Percentiles rank a stretch among this genome's conserved stretches.
Evolutionary conservation across 2,329 filamentous ascomycete genomes (phyloP).

Genomic region (Coniella lustricola): DNA sequence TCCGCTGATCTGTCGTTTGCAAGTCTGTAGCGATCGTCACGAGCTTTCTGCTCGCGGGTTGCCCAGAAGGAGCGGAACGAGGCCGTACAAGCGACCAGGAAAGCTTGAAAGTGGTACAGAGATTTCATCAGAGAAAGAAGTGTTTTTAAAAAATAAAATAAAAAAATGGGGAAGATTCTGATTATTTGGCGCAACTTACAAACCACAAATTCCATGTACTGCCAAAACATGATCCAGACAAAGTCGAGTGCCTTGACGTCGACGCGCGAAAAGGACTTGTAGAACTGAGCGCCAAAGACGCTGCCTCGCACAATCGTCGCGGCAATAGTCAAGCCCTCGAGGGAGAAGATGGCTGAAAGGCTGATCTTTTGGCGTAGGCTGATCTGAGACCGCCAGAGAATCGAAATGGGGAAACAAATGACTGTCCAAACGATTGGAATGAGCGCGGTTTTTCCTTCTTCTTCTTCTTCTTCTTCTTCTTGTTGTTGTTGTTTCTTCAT

Average conservation of each 20-base stretch:
- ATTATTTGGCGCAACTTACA: constrained; percentile 2
- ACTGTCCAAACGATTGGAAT: no score
- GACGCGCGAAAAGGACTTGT: background rate
- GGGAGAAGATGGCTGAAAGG: constrained; percentile 8
- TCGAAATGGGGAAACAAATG: constrained; percentile 11
- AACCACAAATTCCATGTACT: background rate
- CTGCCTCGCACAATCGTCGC: constrained; percentile 10
- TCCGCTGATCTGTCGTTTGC: no score
- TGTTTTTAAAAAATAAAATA: background rate
- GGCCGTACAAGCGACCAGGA: background rate
- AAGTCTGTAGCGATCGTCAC: background rate
- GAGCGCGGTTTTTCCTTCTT: no score
- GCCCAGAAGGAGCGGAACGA: constrained; percentile 4
- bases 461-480: no score
- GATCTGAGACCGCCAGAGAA: constrained; percentile 9
- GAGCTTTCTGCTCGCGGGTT: background rate
- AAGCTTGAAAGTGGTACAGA: background rate
- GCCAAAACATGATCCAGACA: constrained; percentile 3
- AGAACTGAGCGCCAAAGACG: background rate
- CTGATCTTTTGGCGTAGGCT: constrained; percentile 10
- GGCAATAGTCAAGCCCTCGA: constrained; percentile 14
- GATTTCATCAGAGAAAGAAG: background rate
- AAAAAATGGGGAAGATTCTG: no score
- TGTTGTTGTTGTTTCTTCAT: no score
- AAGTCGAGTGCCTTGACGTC: background rate